Percentiles rank a stretch among this genome's conserved stretches.
Evolutionary conservation across 2,329 filamentous ascomycete species (phyloP).

Genomic region (Talaromyces verruculosus): DNA sequence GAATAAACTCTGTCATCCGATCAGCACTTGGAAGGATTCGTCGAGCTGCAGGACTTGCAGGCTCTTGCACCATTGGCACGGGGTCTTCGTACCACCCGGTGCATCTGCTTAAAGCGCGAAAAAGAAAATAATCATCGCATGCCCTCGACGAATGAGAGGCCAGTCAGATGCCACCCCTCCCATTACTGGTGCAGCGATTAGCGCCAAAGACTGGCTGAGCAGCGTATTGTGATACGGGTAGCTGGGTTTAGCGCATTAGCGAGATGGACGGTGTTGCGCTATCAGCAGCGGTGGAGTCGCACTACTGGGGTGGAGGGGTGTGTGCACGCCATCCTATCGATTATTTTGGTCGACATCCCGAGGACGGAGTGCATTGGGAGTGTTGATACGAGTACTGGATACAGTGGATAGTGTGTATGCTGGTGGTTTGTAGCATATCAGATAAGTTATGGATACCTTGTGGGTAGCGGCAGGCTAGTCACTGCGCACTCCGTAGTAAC

Average conservation of each 20-base stretch:
- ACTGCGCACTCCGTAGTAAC: not conserved
- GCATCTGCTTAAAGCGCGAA: not conserved
- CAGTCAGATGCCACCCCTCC: conserved; percentile 9
- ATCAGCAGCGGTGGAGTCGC: conserved; percentile 4
- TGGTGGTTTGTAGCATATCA: not conserved
- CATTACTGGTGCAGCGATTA: conserved; percentile 5
- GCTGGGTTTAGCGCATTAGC: not conserved
- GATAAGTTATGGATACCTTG: conserved; percentile 8
- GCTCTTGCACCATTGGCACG: conserved; percentile 9
- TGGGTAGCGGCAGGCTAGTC: not conserved
- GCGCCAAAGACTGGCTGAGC: conserved; percentile 3
- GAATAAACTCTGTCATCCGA: conserved; percentile 7
- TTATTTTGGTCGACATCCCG: not conserved
- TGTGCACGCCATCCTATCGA: conserved; percentile 8
- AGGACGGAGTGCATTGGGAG: not conserved
- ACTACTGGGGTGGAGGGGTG: conserved; percentile 4
- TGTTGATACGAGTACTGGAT: not conserved
- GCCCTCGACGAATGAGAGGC: not conserved
- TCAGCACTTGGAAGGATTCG: conserved; percentile 11
- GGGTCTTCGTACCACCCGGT: conserved; percentile 2
- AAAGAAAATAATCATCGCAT: not conserved
- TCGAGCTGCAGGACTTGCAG: conserved; percentile 1
- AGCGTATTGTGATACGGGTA: conserved; percentile 5
- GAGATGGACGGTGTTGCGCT: not conserved
- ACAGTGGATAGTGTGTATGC: not conserved